Evolutionary conservation across 108 stramenopile genomes (phyloP), one percentile per base, ranked within the genome.

Genomic region (Stephanodiscus minutulus): DNA sequence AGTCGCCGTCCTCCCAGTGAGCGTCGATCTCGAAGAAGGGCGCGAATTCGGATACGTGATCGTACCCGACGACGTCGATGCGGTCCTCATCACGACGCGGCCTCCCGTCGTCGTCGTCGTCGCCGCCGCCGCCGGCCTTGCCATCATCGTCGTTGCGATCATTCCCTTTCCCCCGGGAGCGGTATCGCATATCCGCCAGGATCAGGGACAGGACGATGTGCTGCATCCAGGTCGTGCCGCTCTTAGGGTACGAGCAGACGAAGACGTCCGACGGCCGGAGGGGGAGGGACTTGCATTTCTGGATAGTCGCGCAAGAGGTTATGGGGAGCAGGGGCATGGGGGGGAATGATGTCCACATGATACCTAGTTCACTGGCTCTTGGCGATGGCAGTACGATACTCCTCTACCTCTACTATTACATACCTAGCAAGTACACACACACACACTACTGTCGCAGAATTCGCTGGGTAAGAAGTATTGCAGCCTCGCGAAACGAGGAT

Each of bases 161-260:
- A 33, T 33, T 33, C 5, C 5, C 31, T 5, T 33, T 5, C 31
- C 31, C 31, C 31, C 31, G 31, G 31, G 31, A 52, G 22, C 63
- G 60, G 15, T 50, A 41, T 20, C 50, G 31, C 27, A 72, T 44
- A 29, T 82, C 73, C 1, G 68, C 75, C 67, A 76, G 37, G 8
- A 92, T 28, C 29, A 92, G 62, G 18, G 70, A 70, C 31, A 83
- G 39, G 4, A 89, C 81, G 69, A 89, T 86, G 64, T 82, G 79
- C 61, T 92, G 91, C 44, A 76, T 89, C 91, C 91, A 92, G 2
- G 91, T 92, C 24, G 91, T 92, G 0, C 91, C 91, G 28, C 68
- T 69, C 65, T 92, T 89, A 12, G 88, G 88, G 67, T 83, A 89
- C 3, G 82, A 82, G 68, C 84, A 85, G 25, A 89, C 70, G 67